These are phyloP conservation scores for Puccinia sorghi DNA, from an alignment of 1,284 basidiomycete genomes.

Conservation along the genomic window DNA sequence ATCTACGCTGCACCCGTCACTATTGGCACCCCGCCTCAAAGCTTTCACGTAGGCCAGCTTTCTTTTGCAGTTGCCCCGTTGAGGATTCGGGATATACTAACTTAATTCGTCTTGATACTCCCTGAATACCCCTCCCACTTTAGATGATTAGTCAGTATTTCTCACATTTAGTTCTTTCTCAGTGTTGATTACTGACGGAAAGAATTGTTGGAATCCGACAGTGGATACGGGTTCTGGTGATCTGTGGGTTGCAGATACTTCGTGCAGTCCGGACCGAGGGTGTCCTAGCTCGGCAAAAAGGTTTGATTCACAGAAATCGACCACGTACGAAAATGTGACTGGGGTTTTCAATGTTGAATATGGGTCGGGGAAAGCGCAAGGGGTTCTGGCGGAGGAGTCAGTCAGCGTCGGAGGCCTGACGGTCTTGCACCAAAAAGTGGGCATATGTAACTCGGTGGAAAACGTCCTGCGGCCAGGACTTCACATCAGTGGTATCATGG, in stretches of 20 bases:
- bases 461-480: slow-evolving; percentile 47
- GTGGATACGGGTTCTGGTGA: slow-evolving; percentile 50
- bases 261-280: slow-evolving; percentile 10
- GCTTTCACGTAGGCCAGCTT: slow-evolving; percentile 38
- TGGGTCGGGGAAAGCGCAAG: slow-evolving; percentile 44
- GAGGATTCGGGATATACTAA: neutral
- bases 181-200: neutral
- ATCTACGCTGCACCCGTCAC: slow-evolving; percentile 42
- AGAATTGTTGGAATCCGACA: slow-evolving; percentile 7
- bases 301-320: slow-evolving; percentile 31
- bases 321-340: neutral
- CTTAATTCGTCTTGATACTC: neutral
- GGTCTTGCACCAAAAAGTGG: slow-evolving; percentile 31
- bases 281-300: slow-evolving; percentile 39
- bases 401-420: slow-evolving; percentile 34
- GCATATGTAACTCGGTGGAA: slow-evolving; percentile 42
- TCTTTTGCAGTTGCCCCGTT: neutral
- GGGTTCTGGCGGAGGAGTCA: slow-evolving; percentile 29
- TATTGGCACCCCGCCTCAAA: slow-evolving; percentile 50
- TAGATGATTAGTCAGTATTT: slow-evolving; percentile 40
- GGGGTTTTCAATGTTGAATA: slow-evolving; percentile 41
- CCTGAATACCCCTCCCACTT: neutral
- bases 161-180: slow-evolving; percentile 3
- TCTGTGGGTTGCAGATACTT: slow-evolving; percentile 36
- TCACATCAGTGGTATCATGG: slow-evolving; percentile 44